These are phyloP conservation scores for Epichloe sibirici DNA, from an alignment of 2,329 filamentous ascomycete genomes.

Conservation along the genomic window DNA sequence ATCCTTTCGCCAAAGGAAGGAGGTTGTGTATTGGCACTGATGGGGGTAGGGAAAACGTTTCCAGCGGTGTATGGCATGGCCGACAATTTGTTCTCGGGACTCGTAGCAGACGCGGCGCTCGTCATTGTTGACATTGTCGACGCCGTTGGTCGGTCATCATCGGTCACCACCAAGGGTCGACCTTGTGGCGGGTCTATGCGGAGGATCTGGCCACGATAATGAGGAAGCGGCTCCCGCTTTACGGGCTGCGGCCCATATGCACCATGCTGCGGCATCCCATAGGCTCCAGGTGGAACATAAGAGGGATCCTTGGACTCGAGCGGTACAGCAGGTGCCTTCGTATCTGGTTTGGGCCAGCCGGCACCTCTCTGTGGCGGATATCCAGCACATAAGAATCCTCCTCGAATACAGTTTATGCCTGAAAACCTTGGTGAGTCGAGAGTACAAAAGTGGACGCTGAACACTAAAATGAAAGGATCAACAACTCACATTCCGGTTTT, in stretches of 20 bases:
- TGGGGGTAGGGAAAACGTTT: conserved; percentile 49
- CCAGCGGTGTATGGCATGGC: conserved; percentile 41
- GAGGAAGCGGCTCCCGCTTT: conserved; percentile 45
- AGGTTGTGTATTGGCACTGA: conserved; percentile 41
- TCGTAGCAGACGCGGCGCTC: conserved; percentile 40
- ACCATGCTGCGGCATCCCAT: conserved; percentile 44
- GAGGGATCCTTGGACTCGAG: conserved; percentile 72
- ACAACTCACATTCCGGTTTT: conserved; percentile 73
- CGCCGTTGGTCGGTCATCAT: conserved; percentile 47
- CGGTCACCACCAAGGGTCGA: conserved; percentile 36
- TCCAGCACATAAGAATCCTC: conserved; percentile 82
- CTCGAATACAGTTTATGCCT: conserved; percentile 84
- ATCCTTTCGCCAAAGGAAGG: conserved; percentile 35
- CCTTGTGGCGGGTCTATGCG: conserved; percentile 52
- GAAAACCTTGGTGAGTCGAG: background rate
- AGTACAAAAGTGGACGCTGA: background rate
- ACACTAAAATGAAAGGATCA: too few species aligned
- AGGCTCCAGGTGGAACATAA: conserved; percentile 49
- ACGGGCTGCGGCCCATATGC: conserved; percentile 24
- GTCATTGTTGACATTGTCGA: conserved; percentile 47
- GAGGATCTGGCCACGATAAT: conserved; percentile 48
- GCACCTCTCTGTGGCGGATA: conserved; percentile 71
- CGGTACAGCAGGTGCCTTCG: conserved; percentile 54
- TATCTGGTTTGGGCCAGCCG: conserved; percentile 64
- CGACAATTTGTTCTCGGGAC: conserved; percentile 51